Evolutionary conservation across 169 alveolate genomes (phyloP), one percentile per base, ranked within the genome.

Genomic region (Plasmodium falciparum): DNA sequence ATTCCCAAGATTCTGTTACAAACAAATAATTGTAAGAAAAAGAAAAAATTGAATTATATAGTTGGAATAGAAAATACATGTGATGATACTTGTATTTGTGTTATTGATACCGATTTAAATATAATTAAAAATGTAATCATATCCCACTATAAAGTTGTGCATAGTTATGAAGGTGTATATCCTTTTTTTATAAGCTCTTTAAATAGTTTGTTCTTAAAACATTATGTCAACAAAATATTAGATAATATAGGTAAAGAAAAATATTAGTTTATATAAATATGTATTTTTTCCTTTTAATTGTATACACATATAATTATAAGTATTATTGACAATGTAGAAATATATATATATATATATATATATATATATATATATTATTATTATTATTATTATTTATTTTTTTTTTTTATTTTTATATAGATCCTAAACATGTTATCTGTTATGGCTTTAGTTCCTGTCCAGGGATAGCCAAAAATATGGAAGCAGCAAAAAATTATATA

Each of bases 61-160:
- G 90, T 80, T 29, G 90, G 90, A 3, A 80, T 80, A 54, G 90
- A 80, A 80, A 80, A 80, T 39, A 80, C 90, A 1, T 80, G 90
- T 69, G 90, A 80, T 80, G 90, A 80, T 63, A 80, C 90, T 15
- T 80, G 90, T 26, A 58, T 80, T 17, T 67, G 90, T 58, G 22
- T 80, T 26, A 71, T 80, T 58, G 90, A 80, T 72, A 67, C 83
- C 7, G 20, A 80, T 11, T 71, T 80, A 43, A 67, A 70, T n/a
- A 80, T 80, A 52, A 62, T 80, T 56, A 80, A 54, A 69, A 67
- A 80, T 70, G 72, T 80, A 17, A 69, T 80, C 13, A 80, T 80
- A 17, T 80, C 90, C 7, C 90, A 80, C 50, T 80, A 15, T 69
- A 80, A 80, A 63, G 69, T 80, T 26, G 90, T 80, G 67, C 90